Percentiles rank a stretch among this genome's conserved stretches.
phyloP scores from a whole-genome alignment of 139 green algal genomes.

The Volvox reticuliferus region DNA sequence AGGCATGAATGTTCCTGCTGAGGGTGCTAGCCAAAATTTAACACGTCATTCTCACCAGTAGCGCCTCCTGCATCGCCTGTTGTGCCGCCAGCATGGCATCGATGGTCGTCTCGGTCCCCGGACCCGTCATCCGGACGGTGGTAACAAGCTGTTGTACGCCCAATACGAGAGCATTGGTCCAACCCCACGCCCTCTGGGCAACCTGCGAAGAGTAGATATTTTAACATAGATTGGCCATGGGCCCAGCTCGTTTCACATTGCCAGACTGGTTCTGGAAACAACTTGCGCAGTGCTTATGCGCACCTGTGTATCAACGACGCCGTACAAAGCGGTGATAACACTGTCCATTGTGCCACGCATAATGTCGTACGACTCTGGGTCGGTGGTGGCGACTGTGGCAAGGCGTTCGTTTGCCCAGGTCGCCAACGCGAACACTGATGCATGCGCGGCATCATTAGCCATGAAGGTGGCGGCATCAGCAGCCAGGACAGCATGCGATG shows the following conservation, averaged over 20 bases:
- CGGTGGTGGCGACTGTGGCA: constrained; percentile 39
- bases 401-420: constrained; percentile 47
- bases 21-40: background rate
- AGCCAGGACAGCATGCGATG: background rate
- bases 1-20: no score
- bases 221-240: background rate
- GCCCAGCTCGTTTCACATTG: background rate
- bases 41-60: constrained; percentile 24
- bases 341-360: constrained; percentile 41
- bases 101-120: constrained; percentile 11
- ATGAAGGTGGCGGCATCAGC: constrained; percentile 16
- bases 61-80: constrained; percentile 50
- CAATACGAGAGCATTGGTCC: constrained; percentile 63
- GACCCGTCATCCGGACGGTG: background rate
- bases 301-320: constrained; percentile 32
- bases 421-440: constrained; percentile 42
- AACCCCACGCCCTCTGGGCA: background rate
- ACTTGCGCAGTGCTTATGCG: background rate
- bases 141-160: constrained; percentile 66
- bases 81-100: constrained; percentile 59
- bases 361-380: constrained; percentile 51
- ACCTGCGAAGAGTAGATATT: background rate
- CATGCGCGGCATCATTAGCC: constrained; percentile 2
- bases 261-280: background rate
- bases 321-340: constrained; percentile 28